Base-by-base conservation (phyloP, 495 filamentous ascomycete species). In the Friedmanniomyces simplex region DNA sequence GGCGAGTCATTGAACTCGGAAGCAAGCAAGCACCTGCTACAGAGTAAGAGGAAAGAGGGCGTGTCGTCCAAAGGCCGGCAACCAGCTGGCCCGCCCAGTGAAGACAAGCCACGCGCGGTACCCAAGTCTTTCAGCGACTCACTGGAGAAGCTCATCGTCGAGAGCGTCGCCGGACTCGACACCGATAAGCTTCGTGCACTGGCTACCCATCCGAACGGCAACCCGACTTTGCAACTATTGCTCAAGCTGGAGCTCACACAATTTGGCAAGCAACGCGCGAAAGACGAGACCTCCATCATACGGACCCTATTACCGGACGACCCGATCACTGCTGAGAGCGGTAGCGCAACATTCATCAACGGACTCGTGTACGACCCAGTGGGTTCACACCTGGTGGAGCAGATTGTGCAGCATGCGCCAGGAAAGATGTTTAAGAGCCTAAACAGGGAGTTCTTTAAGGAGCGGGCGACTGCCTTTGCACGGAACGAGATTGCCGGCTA, bases 401-500 rank as follows among this genome's bases (percentile, higher is more conserved):
- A 82, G 1, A 83, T 98, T 54, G 78, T 96, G 58, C 78, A 79
- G 11, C 76, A 83, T 63, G 84, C 85, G 28, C 89, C 91, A 0
- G 90, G 88, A 28, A 95, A 88, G 66, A 76, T 87, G 20, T 97
- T 97, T 78, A 95, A 96, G 67, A 77, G 79, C 21, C 68, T 98
- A 0, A 86, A 91, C 66, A 79, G 77, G 42, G 80, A 82, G 47
- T 79, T 86, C 58, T 85, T 97, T 58, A 81, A 79, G 54, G 82
- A 84, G 1, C 80, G 88, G 6, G 84, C 97, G 45, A 79, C 79
- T 2, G 85, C 79, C 37, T 73, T 96, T 34, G 77, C 91, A 1
- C 85, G 88, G 43, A 97, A 97, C 68, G 89, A 89, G 60, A 88
- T 89, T 55, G 89, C 93, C 10, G 82, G 82, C 21, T 97, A 93